Percentiles rank a stretch among this genome's conserved stretches.
Evolutionary conservation across 176 grass and related monocot species (phyloP).

Genomic region (Pontederia paniculata): DNA sequence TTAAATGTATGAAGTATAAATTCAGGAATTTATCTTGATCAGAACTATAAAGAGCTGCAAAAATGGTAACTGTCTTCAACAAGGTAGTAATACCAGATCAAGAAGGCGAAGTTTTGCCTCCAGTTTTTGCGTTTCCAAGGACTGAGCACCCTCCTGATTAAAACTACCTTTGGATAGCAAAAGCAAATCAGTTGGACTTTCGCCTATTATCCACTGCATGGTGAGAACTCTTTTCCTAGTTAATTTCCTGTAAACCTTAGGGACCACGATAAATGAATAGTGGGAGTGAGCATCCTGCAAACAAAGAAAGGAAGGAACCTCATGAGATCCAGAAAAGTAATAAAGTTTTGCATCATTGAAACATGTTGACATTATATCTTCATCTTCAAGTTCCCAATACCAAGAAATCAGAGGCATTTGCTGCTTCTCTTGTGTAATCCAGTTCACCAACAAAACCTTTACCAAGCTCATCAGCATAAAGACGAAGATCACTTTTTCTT

Average conservation of each 20-base stretch:
- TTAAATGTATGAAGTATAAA: too few relatives aligned
- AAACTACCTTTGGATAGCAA: slow-evolving; percentile 44
- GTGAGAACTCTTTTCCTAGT: slow-evolving; percentile 84
- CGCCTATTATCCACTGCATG: slow-evolving; percentile 83
- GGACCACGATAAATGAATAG: slow-evolving; percentile 76
- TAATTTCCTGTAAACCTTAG: slow-evolving; percentile 63
- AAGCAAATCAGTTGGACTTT: slow-evolving; percentile 73
- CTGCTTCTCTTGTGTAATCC: slow-evolving; percentile 87
- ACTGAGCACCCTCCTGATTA: slow-evolving; percentile 11
- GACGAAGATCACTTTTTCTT: slow-evolving; percentile 63
- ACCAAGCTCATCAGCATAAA: slow-evolving; percentile 94
- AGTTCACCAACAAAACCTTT: slow-evolving; percentile 80
- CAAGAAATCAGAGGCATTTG: slow-evolving; percentile 75
- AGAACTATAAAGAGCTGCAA: too few relatives aligned
- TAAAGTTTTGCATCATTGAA: not conserved
- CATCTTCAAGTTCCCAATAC: slow-evolving; percentile 32
- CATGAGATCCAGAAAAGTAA: not conserved
- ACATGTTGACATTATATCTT: not conserved
- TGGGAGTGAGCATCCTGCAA: slow-evolving; percentile 69
- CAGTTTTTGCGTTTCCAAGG: slow-evolving; percentile 43
- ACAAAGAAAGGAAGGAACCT: slow-evolving; percentile 13
- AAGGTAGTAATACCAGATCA: slow-evolving; percentile 56
- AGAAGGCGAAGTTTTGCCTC: slow-evolving; percentile 64
- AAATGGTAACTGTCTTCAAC: not conserved
- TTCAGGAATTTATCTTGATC: too few relatives aligned